These are phyloP conservation scores for Penicillium samsonianum DNA, from an alignment of 495 filamentous ascomycete species.

Conservation along the genomic window DNA sequence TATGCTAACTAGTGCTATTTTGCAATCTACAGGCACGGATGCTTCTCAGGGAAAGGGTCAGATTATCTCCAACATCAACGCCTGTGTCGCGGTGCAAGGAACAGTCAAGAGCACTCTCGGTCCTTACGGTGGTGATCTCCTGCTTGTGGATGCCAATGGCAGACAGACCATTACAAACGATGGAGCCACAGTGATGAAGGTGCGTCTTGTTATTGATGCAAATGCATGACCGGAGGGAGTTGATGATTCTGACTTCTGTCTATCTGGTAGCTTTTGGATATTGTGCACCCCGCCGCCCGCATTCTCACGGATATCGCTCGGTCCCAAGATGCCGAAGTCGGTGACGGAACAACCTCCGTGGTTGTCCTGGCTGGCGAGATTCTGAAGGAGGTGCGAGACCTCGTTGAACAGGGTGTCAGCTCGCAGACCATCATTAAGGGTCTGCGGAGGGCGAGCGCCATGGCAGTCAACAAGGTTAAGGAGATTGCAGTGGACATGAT, in stretches of 20 bases:
- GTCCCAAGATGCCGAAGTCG: conserved; percentile 98
- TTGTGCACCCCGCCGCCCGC: conserved; percentile 95
- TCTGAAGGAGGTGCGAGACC: conserved; percentile 90
- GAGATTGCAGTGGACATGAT: conserved; percentile 89
- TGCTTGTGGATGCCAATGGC: conserved; percentile 94
- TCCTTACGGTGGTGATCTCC: conserved; percentile 95
- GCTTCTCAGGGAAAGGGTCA: conserved; percentile 95
- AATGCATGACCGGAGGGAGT: not conserved
- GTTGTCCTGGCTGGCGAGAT: conserved; percentile 96
- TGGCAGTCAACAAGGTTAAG: conserved; percentile 98
- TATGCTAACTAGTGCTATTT: conserved; percentile 26
- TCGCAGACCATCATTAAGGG: conserved; percentile 97
- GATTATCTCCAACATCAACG: conserved; percentile 98
- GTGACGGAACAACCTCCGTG: conserved; percentile 95
- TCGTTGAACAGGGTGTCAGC: conserved; percentile 95
- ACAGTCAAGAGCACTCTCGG: conserved; percentile 94
- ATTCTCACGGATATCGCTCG: conserved; percentile 98
- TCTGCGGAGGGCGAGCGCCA: conserved; percentile 78
- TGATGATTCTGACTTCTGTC: conserved; percentile 20
- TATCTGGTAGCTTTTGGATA: conserved; percentile 78
- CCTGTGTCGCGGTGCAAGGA: conserved; percentile 93
- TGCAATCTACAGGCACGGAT: conserved; percentile 73
- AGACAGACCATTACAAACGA: conserved; percentile 98
- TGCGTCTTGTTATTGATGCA: conserved; percentile 37
- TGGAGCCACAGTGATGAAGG: conserved; percentile 99